These are phyloP conservation scores for Cercospora sp. DNA, from an alignment of 2,329 filamentous ascomycete species.

Conservation along the genomic window DNA sequence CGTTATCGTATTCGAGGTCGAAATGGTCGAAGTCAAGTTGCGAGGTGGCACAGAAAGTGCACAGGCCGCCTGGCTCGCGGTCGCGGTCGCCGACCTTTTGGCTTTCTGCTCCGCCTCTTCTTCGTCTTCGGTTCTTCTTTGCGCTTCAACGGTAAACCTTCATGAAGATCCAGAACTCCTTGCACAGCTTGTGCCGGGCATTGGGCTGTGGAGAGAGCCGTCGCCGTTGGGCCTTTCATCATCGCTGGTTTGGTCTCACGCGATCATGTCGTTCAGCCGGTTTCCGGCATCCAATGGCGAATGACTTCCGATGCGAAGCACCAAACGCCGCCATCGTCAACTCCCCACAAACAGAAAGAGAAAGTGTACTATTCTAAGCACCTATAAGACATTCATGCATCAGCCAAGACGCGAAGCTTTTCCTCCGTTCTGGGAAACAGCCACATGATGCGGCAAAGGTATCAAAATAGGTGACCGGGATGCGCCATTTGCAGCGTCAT, in stretches of 20 bases:
- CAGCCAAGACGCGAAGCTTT: neutral
- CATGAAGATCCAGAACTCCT: neutral
- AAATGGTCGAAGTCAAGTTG: neutral
- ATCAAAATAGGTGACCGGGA: neutral
- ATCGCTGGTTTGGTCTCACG: neutral
- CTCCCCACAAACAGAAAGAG: neutral
- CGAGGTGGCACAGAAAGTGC: neutral
- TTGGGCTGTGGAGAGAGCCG: too few species aligned
- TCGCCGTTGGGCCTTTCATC: too few species aligned
- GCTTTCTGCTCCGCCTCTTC: neutral
- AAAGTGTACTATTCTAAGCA: neutral
- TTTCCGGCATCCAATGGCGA: neutral
- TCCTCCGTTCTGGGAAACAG: neutral
- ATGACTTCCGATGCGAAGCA: neutral
- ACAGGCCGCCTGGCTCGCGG: neutral
- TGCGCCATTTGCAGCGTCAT: neutral
- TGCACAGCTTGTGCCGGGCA: too few species aligned
- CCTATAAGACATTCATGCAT: neutral
- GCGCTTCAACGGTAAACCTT: neutral
- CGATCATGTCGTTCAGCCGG: neutral
- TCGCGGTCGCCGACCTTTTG: neutral
- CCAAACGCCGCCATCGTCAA: neutral
- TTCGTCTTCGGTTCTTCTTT: neutral
- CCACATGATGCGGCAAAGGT: conserved; percentile 1
- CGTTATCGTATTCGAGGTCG: neutral